Evolutionary conservation across 2,329 filamentous ascomycete species (phyloP), one percentile per base, ranked within the genome.

Genomic region (Sphaerulina populicola): DNA sequence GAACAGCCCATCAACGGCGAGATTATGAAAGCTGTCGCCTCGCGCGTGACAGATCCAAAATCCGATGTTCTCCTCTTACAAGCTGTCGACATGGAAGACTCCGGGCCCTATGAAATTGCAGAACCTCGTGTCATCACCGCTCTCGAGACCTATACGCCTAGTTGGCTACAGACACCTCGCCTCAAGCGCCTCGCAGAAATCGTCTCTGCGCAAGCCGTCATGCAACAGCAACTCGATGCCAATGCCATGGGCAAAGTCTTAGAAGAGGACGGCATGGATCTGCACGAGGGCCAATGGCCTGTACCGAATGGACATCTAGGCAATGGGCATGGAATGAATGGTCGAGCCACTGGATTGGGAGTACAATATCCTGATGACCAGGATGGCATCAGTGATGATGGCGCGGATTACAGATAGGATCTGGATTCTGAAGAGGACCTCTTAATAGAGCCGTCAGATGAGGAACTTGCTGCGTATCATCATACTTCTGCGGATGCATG

Each of bases 1-100:
- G 93, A 98, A 72, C 93, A 97, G 72, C 93, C 93, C 35, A 98
- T 98, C 71, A 97, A 98, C 65, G 93, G 91, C 67, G 93, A 98
- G 70, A 98, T 98, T 67, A 98, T 98, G 93, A 98, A 98, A 75
- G 93, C 93, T 6, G 94, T 98, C 47, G 93, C 94, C 6, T 95
- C 89, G 36, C 81, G 90, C 47, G 93, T 98, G 42, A 97, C 91
- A 1, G 93, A 98, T 74, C 66, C 66, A 11, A 98, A 98, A 82
- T 94, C 89, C 64, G 93, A 97, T 63, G 90, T 97, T 2, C 78
- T 98, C 47, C 81, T 98, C 51, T 77, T 98, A 42, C 86, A 91
- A 52, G 89, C 93, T 44, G 90, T 98, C 53, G 93, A 98, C 69
- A 96, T 98, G 90, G 93, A 98, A 66, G 93, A 98, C 72, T 95